A percentile compares a stretch with the other conserved stretches of the same genome.
Evolutionary conservation across 1,284 basidiomycete genomes (phyloP).

Genomic region (Cutaneotrichosporon sp.): DNA sequence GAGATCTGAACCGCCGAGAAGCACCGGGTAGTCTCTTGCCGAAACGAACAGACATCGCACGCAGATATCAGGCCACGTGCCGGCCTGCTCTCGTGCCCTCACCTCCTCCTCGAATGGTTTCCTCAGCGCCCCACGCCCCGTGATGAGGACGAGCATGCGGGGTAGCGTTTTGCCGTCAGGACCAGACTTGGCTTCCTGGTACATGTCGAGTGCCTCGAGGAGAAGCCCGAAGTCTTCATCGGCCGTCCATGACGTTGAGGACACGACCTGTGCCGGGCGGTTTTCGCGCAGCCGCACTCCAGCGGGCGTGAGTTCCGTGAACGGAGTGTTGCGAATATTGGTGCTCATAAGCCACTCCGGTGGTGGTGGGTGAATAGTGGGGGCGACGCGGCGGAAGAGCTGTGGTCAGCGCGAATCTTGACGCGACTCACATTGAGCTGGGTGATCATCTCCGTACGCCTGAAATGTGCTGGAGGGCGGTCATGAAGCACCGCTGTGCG

Average conservation of each 20-base stretch:
- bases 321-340: conserved; percentile 25
- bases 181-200: conserved; percentile 24
- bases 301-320: conserved; percentile 24
- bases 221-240: conserved; percentile 93
- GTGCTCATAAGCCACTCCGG: conserved; percentile 42
- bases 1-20: conserved; percentile 85
- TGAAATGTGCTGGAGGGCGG: conserved; percentile 77
- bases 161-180: conserved; percentile 53
- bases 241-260: conserved; percentile 94
- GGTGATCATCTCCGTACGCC: conserved; percentile 62
- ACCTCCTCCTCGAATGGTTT: conserved; percentile 65
- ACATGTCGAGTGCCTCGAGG: conserved; percentile 64
- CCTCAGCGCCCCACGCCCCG: conserved; percentile 82
- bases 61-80: conserved; percentile 71
- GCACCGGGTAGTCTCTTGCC: conserved; percentile 75
- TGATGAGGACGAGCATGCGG: conserved; percentile 75
- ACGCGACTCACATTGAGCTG: conserved; percentile 55
- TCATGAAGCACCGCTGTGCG: conserved; percentile 75
- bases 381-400: conserved; percentile 58
- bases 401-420: conserved; percentile 29
- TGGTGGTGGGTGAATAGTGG: conserved; percentile 27
- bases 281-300: conserved; percentile 55
- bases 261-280: conserved; percentile 80
- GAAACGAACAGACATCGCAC: conserved; percentile 84
- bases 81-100: conserved; percentile 55